Conservation (phyloP, 345 rosid species). For the Melaleuca alternifolia region DNA sequence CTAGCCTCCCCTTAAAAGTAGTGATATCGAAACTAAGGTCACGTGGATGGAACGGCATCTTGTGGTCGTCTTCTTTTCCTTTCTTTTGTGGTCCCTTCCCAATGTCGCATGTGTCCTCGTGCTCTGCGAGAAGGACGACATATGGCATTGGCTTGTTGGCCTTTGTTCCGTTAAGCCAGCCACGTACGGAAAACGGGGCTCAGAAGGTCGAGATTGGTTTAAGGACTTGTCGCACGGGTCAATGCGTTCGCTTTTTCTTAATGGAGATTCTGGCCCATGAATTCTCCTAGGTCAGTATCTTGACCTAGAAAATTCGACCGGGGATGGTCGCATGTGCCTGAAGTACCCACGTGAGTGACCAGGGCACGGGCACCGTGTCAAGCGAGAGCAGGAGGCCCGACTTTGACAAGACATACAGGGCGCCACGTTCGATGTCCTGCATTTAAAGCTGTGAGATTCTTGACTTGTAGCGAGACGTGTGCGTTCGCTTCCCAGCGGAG, state of each 20-base stretch:
- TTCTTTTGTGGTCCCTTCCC: no score
- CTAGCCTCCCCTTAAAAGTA: no score
- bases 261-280: no score
- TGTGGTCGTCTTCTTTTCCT: no score
- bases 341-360: not conserved
- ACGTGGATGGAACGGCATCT: no score
- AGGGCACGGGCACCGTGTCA: not conserved
- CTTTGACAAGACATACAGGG: not conserved
- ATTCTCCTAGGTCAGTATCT: no score
- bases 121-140: not conserved
- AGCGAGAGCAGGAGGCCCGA: not conserved
- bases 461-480: not conserved
- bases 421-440: not conserved
- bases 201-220: not conserved
- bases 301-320: no score
- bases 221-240: not conserved
- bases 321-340: no score
- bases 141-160: not conserved
- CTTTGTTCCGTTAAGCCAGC: not conserved
- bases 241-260: not conserved
- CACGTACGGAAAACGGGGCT: not conserved
- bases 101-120: not conserved
- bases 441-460: not conserved
- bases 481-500: not conserved
- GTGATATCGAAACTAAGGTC: no score